A percentile compares a stretch with the other conserved stretches of the same genome.
These are phyloP conservation scores for Ogataea minuta DNA, from an alignment of 805 yeast genomes.

Conservation along the genomic window DNA sequence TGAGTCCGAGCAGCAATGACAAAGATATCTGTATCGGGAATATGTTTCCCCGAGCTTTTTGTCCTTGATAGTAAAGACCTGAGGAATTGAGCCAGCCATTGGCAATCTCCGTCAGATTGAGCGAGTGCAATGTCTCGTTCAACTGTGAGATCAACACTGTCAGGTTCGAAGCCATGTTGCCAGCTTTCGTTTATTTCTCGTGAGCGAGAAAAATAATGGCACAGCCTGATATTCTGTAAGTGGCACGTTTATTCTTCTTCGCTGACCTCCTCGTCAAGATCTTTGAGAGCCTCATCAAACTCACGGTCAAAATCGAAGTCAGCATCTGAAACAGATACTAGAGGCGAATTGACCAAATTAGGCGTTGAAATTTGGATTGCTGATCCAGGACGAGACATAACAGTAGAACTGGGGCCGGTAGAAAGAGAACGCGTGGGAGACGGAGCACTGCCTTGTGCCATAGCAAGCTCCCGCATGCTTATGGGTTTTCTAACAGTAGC, in stretches of 20 bases:
- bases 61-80: conserved; percentile 11
- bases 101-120: conserved; percentile 20
- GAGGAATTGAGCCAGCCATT: conserved; percentile 18
- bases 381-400: background rate
- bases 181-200: conserved; percentile 3
- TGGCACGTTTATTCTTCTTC: conserved; percentile 27
- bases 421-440: background rate
- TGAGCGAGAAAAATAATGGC: conserved; percentile 5
- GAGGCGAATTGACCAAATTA: conserved; percentile 3
- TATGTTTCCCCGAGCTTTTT: conserved; percentile 11
- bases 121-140: conserved; percentile 23
- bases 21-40: conserved; percentile 33
- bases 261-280: conserved; percentile 26
- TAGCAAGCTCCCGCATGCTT: conserved; percentile 22
- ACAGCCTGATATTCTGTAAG: conserved; percentile 4
- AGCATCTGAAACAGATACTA: conserved; percentile 5
- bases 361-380: conserved; percentile 5
- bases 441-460: background rate
- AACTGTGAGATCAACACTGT: conserved; percentile 23
- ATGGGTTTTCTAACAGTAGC: conserved; percentile 13
- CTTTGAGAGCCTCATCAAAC: conserved; percentile 26
- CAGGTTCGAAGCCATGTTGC: conserved; percentile 17
- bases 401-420: background rate
- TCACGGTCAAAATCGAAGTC: conserved; percentile 25
- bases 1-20: conserved; percentile 26